Base-by-base conservation (phyloP, 768 basidiomycete genomes). In the Russula olivacea region DNA sequence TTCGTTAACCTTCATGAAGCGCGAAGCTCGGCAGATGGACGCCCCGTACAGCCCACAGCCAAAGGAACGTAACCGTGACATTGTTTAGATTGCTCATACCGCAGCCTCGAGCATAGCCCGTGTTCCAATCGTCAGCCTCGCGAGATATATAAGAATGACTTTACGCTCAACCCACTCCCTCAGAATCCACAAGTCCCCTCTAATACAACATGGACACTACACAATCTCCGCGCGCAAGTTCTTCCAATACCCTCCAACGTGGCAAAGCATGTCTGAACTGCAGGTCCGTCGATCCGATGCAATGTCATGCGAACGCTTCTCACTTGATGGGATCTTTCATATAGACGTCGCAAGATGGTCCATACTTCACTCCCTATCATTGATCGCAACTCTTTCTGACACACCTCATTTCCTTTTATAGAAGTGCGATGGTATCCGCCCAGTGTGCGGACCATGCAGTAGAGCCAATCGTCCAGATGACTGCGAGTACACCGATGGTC, bases 401-500 rank as follows among this genome's bases (percentile, higher is more conserved):
- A 28, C 38, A 14, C 28, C 19, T 51, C 47, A 19, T 56, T 43
- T 17, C 30, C n/a, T 14, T 62, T 32, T n/a, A 11, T 59, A 84
- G 86, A 86, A 81, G 79, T 88, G 86, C 62, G 86, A 88, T 66
- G 85, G 85, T 19, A 68, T 70, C 2, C 82, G 81, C 65, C 87
- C 86, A 2, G 74, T 80, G n/a, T 88, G 86, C 70, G 83, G 84
- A 0, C 85, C 82, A 47, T 88, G 86, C 73, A 71, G 74, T 40
- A 73, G 76, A 9, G 80, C 81, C 43, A 81, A 83, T 40, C 82
- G 84, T 60, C 78, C 78, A 41, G 85, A 86, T 52, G 83, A 83
- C n/a, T 88, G 86, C 71, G 85, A 87, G 72, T 88, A 86, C 71
- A 76, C 82, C 5, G 86, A 87, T 68, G 83, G 83, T 4, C 80